These are phyloP conservation scores for Scenedesmus sp. DNA, from an alignment of 163 green algal genomes.

Conservation along the genomic window DNA sequence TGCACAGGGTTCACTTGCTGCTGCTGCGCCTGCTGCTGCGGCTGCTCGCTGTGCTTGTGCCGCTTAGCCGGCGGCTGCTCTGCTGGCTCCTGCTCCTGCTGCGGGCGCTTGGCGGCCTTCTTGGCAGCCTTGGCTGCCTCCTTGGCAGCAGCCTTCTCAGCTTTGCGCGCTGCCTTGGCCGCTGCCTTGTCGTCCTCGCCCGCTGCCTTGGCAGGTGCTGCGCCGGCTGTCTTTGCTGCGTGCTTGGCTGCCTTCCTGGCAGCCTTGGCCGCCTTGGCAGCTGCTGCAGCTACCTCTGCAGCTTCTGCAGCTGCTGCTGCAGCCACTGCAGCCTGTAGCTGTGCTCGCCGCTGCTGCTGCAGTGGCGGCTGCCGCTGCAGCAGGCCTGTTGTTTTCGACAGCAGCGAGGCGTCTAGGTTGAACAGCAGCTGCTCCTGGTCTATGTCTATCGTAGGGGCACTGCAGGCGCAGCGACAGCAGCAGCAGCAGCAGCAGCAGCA, in stretches of 20 bases:
- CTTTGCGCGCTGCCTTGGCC: background rate
- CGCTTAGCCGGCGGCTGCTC: background rate
- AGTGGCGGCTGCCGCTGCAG: background rate
- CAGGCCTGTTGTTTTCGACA: background rate
- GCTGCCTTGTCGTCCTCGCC: conserved; percentile 8
- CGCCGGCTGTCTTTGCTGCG: background rate
- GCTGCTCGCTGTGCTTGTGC: background rate
- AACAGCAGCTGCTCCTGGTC: conserved; percentile 40
- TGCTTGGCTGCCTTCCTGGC: background rate
- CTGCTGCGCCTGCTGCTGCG: background rate
- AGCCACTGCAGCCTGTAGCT: background rate
- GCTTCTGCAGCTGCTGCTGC: conserved; percentile 7
- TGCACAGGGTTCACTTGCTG: background rate
- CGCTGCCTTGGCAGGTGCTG: background rate
- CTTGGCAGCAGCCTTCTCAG: conserved; percentile 18
- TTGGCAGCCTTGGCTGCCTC: background rate
- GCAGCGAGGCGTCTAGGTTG: conserved; percentile 28
- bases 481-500: background rate
- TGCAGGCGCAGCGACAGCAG: background rate
- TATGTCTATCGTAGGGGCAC: conserved; percentile 16
- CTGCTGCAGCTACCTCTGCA: background rate
- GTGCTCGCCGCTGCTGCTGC: conserved; percentile 5
- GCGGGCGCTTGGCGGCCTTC: background rate
- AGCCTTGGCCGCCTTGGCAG: background rate
- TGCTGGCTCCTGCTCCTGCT: background rate